These are phyloP conservation scores for Voacanga thouarsii DNA, from an alignment of 257 asterid species.

Conservation along the genomic window DNA sequence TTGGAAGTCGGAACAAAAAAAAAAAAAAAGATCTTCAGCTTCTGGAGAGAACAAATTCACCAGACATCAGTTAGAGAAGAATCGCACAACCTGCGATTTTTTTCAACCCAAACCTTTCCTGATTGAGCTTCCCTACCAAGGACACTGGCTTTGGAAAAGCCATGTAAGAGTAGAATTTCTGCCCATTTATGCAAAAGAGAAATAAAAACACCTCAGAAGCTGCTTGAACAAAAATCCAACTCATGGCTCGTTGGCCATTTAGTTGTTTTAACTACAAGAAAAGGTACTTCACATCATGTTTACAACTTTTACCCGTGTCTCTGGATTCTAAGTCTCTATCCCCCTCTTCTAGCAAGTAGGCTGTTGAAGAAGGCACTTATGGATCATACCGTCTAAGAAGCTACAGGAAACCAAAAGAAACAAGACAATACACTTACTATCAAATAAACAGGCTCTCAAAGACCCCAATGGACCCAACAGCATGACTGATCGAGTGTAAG, in stretches of 20 bases:
- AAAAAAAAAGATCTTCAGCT: too few species aligned
- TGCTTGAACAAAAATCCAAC: neutral
- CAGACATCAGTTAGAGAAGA: too few species aligned
- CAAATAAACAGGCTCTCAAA: conserved; percentile 3
- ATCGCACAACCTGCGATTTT: too few species aligned
- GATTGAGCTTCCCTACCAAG: too few species aligned
- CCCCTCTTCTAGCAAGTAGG: neutral
- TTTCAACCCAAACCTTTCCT: too few species aligned
- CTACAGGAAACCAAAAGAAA: neutral
- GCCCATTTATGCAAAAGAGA: neutral
- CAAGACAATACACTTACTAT: conserved; percentile 1
- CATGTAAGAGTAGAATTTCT: too few species aligned
- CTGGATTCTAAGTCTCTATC: neutral
- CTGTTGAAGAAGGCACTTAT: conserved; percentile 7
- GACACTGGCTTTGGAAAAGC: too few species aligned
- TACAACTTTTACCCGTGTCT: neutral
- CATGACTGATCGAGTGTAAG: neutral
- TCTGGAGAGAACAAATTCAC: too few species aligned
- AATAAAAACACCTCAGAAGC: neutral
- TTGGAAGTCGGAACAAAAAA: too few species aligned
- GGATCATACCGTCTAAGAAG: neutral
- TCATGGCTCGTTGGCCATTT: neutral
- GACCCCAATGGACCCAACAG: neutral
- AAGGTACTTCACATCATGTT: neutral
- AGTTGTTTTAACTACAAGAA: neutral